These are phyloP conservation scores for Erysimum cheiri DNA, from an alignment of 441 rosid species.

Conservation along the genomic window DNA sequence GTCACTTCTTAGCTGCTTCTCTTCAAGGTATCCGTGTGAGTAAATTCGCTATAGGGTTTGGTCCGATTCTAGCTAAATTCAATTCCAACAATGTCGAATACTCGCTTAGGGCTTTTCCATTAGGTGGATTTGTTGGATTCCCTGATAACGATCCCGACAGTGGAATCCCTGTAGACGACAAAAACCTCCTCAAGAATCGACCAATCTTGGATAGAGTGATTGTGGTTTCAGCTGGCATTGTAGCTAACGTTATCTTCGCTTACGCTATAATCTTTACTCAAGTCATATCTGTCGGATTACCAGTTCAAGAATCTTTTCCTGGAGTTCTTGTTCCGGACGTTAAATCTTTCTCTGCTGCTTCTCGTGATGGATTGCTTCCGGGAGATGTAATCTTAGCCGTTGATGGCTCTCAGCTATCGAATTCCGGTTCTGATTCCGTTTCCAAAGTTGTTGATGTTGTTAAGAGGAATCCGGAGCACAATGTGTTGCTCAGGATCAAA, in stretches of 20 bases:
- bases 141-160: slow-evolving; percentile 96
- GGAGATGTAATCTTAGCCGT: slow-evolving; percentile 85
- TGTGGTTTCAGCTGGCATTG: slow-evolving; percentile 90
- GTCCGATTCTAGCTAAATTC: slow-evolving; percentile 90
- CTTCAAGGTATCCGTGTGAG: slow-evolving; percentile 95
- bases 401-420: slow-evolving; percentile 59
- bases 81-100: slow-evolving; percentile 86
- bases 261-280: slow-evolving; percentile 79
- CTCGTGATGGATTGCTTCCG: slow-evolving; percentile 84
- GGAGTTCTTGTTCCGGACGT: slow-evolving; percentile 94
- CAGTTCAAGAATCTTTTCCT: slow-evolving; percentile 88
- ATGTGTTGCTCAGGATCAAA: slow-evolving; percentile 64
- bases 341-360: slow-evolving; percentile 81
- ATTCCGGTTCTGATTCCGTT: slow-evolving; percentile 58
- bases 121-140: slow-evolving; percentile 96
- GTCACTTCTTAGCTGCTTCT: slow-evolving; percentile 91
- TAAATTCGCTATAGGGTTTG: slow-evolving; percentile 93
- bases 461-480: slow-evolving; percentile 65
- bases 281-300: slow-evolving; percentile 85
- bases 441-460: slow-evolving; percentile 70
- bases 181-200: slow-evolving; percentile 81
- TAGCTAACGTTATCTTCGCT: slow-evolving; percentile 88
- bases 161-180: slow-evolving; percentile 79
- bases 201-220: slow-evolving; percentile 80
- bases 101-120: slow-evolving; percentile 88